A percentile compares a stretch with the other conserved stretches of the same genome.
phyloP scores from a whole-genome alignment of 257 asterid species.

The Capsicum rhomboideum region DNA sequence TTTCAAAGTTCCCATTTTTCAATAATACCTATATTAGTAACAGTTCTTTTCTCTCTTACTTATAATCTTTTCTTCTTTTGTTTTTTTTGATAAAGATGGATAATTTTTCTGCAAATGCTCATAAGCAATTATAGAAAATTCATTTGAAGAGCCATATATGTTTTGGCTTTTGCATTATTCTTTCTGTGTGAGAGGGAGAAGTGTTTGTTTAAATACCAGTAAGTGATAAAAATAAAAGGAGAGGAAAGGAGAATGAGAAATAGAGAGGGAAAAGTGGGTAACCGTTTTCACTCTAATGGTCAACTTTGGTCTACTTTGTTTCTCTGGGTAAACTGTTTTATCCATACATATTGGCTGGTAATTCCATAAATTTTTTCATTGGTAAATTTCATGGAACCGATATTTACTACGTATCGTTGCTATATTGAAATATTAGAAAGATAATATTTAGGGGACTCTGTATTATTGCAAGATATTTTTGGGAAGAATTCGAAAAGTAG shows the following conservation, averaged over 20 bases:
- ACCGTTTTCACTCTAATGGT: conserved; percentile 15
- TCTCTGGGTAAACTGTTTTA: not conserved
- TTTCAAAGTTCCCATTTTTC: not conserved
- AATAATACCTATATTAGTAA: not conserved
- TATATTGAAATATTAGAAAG: not conserved
- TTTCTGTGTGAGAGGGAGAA: not conserved
- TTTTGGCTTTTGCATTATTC: not conserved
- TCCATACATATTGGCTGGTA: not conserved
- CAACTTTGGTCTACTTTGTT: not conserved
- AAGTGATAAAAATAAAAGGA: not conserved
- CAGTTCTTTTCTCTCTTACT: not conserved
- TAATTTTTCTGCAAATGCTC: not conserved
- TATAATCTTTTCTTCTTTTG: not conserved
- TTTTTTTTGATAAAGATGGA: not conserved
- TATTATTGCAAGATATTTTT: not conserved
- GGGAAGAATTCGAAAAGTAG: not conserved
- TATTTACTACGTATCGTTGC: too few relatives aligned
- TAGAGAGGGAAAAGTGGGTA: conserved; percentile 19
- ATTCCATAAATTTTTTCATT: not conserved
- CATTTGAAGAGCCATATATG: too few relatives aligned
- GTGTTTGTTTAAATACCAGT: not conserved
- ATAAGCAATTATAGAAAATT: not conserved
- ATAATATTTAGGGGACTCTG: not conserved
- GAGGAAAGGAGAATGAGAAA: conserved; percentile 7
- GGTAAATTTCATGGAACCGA: not conserved